Evolutionary conservation across 805 yeast species (phyloP).

Genomic region (Candida khao-thaluensis): DNA sequence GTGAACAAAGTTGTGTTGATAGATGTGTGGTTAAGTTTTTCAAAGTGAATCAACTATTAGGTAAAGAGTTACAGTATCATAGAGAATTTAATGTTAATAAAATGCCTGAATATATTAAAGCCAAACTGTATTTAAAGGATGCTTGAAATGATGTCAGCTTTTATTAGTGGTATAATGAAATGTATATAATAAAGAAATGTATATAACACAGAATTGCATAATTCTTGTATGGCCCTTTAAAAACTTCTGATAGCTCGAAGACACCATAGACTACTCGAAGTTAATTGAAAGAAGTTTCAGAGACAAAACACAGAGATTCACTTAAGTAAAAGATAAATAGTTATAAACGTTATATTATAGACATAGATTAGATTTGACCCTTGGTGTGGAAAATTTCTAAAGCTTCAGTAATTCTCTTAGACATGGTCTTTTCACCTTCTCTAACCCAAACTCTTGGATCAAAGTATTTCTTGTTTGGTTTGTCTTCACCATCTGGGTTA

Average conservation of each 20-base stretch:
- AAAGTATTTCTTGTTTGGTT: constrained; percentile 99
- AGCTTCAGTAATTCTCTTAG: constrained; percentile 79
- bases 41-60: constrained; percentile 64
- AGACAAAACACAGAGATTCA: too few relatives aligned
- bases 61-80: constrained; percentile 46
- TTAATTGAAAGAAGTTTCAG: too few relatives aligned
- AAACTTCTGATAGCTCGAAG: too few relatives aligned
- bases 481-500: constrained; percentile 98
- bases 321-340: too few relatives aligned
- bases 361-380: constrained; percentile 43
- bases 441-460: constrained; percentile 99
- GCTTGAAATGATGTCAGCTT: not conserved
- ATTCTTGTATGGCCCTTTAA: too few relatives aligned
- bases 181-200: too few relatives aligned
- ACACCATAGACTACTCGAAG: too few relatives aligned
- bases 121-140: constrained; percentile 7
- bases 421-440: constrained; percentile 99
- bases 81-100: constrained; percentile 16
- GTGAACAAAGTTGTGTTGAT: constrained; percentile 79
- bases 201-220: too few relatives aligned
- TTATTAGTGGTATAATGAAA: too few relatives aligned
- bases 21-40: constrained; percentile 85
- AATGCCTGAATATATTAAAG: constrained; percentile 44
- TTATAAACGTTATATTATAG: not conserved
- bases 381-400: constrained; percentile 82